phyloP scores from a whole-genome alignment of 177 flowering plant species.

The Tripterygium wilfordii region DNA sequence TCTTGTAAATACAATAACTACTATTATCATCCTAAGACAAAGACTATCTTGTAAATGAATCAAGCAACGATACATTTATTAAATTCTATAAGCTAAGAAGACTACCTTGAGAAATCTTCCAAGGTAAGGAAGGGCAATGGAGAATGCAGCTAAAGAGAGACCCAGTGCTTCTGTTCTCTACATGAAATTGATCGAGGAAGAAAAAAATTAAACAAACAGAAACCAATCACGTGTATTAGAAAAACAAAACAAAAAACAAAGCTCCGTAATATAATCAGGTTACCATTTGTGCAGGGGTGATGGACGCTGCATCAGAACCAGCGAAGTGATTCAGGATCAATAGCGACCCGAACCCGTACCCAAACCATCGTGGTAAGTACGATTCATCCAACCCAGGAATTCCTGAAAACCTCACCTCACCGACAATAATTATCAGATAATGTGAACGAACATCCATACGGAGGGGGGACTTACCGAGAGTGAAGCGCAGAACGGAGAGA shows the following conservation, averaged over 20 bases:
- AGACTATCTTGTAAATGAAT: no score
- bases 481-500: slow-evolving; percentile 88
- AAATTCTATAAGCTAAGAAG: no score
- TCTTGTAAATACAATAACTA: no score
- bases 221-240: neutral
- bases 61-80: no score
- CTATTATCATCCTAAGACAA: no score
- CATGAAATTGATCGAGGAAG: neutral
- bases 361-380: slow-evolving; percentile 80
- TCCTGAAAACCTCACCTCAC: slow-evolving; percentile 26
- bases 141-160: slow-evolving; percentile 68
- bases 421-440: no score
- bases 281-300: slow-evolving; percentile 66
- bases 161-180: slow-evolving; percentile 77
- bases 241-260: neutral
- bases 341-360: slow-evolving; percentile 66
- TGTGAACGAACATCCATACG: no score
- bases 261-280: no score
- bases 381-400: slow-evolving; percentile 90
- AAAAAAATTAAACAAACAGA: neutral
- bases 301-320: slow-evolving; percentile 33
- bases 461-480: slow-evolving; percentile 43
- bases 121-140: slow-evolving; percentile 61
- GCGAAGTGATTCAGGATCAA: slow-evolving; percentile 63
- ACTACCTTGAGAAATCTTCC: slow-evolving; percentile 93